phyloP scores from a whole-genome alignment of 257 asterid genomes.

The Scutellaria barbata region DNA sequence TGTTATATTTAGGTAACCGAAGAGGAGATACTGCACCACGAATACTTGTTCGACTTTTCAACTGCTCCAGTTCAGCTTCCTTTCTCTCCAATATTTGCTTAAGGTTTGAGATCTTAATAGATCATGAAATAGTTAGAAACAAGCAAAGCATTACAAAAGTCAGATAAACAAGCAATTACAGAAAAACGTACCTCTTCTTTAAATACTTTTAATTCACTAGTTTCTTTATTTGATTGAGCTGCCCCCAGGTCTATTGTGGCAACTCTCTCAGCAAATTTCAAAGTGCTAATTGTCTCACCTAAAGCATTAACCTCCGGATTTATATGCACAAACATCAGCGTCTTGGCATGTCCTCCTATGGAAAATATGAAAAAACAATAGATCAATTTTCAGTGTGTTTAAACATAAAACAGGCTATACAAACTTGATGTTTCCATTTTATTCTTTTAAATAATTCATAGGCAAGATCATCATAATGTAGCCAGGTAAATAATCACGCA shows the following conservation, averaged over 20 bases:
- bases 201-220: constrained; percentile 72
- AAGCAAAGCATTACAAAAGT: constrained; percentile 21
- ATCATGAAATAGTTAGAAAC: constrained; percentile 32
- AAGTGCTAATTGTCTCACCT: constrained; percentile 87
- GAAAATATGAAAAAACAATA: constrained; percentile 31
- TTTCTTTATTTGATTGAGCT: constrained; percentile 82
- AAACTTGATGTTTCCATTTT: constrained; percentile 14
- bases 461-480: constrained; percentile 8
- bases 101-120: constrained; percentile 74
- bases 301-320: constrained; percentile 78
- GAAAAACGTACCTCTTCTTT: constrained; percentile 74
- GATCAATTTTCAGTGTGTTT: neutral
- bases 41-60: constrained; percentile 55
- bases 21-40: constrained; percentile 73
- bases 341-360: constrained; percentile 49
- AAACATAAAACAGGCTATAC: constrained; percentile 6
- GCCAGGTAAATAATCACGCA: neutral
- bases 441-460: neutral
- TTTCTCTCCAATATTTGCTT: constrained; percentile 75
- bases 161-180: constrained; percentile 25
- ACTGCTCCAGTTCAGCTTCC: constrained; percentile 79
- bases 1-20: constrained; percentile 56
- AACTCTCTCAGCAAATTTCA: constrained; percentile 90
- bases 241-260: constrained; percentile 89
- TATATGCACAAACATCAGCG: constrained; percentile 87